Base-by-base conservation (phyloP, 768 basidiomycete genomes). In the Rhizopogon vinicolor region DNA sequence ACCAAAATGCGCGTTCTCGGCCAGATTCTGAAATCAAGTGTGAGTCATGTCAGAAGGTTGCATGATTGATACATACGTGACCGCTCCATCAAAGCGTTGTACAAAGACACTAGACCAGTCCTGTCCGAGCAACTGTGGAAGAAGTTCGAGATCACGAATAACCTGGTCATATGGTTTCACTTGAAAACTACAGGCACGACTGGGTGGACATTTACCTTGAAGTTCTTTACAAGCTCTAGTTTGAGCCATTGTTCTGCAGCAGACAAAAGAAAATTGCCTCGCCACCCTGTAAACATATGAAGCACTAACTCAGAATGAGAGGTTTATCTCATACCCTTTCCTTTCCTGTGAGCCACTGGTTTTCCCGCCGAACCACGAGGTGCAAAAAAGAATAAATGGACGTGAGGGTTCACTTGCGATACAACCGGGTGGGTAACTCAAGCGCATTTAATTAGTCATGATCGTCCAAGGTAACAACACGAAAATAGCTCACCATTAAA, bases 61-160 rank as follows among this genome's bases (percentile, higher is more conserved):
- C 7, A 53, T 44, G 14, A 42, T n/a, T 41, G 19, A 10, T 16
- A 76, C 88, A 65, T 78, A 92, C 91, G 91, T 93, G 46, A 93
- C 86, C 25, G 83, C 77, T 4, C 91, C 91, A 61, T 93, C 93
- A 65, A 97, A 98, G 49, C 92, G 82, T 69, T 98, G 97, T 49
- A 98, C 74, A 67, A 98, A 99, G 10, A 98, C 93, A 59, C 89
- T 89, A 0, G 91, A 93, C 96, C 96, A 98, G 68, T 99, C 96
- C 66, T 86, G 93, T 2, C 95, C 95, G 5, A 96, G 75, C 3
- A 98, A 63, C 56, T 93, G 87, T n/a, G 97, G 97, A 53, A 98
- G 78, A 19, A 99, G 81, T 66, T 99, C 97, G 1, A 99, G 80
- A 68, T 98, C 97, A 41, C 97, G 87, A 56, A 99, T 99, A 50